A percentile compares a stretch with the other conserved stretches of the same genome.
phyloP scores from a whole-genome alignment of 164 flowering plant species.

The Vitis labrusca region DNA sequence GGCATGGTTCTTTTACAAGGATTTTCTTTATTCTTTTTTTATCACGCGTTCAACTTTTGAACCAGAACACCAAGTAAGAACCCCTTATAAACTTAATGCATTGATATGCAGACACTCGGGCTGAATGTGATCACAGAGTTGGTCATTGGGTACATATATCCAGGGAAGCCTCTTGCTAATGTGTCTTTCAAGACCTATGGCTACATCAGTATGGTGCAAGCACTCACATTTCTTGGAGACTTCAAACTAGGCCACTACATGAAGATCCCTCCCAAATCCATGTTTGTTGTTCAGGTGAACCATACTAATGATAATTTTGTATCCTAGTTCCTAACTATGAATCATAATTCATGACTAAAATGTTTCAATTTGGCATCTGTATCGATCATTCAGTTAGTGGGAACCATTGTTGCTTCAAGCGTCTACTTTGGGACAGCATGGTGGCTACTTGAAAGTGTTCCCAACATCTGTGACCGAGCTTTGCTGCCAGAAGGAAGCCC shows the following conservation, averaged over 20 bases:
- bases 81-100: too few species aligned
- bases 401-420: conserved; percentile 6
- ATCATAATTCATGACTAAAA: conserved; percentile 12
- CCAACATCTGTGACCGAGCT: conserved; percentile 8
- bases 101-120: too few species aligned
- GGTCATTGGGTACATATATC: too few species aligned
- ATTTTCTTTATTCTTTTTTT: neutral
- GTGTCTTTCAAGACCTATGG: too few species aligned
- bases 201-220: too few species aligned
- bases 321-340: conserved; percentile 12
- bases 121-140: too few species aligned
- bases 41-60: conserved; percentile 7
- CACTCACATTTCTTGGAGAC: too few species aligned
- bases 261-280: too few species aligned
- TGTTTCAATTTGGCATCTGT: neutral
- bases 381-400: conserved; percentile 5
- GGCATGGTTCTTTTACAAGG: too few species aligned
- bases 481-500: conserved; percentile 9
- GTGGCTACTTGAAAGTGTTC: conserved; percentile 10
- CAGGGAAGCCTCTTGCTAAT: too few species aligned
- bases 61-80: conserved; percentile 9
- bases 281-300: too few species aligned
- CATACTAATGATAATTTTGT: neutral
- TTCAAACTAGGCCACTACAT: too few species aligned
- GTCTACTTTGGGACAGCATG: conserved; percentile 10